Evolutionary conservation across 805 yeast species (phyloP), one percentile per base, ranked within the genome.

Genomic region (Vanderwaltozyma verrucispora): DNA sequence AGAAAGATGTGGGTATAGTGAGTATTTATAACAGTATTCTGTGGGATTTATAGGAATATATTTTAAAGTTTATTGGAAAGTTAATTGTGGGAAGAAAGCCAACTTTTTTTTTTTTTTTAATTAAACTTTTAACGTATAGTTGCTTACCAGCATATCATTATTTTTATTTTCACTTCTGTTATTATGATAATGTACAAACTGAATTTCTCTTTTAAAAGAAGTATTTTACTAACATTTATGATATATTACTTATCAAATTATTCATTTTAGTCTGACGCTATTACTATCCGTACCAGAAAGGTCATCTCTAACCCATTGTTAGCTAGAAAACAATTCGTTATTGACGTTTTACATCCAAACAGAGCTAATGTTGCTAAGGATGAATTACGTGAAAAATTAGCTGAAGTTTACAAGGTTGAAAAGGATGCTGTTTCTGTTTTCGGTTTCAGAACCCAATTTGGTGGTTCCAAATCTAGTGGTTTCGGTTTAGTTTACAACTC

Each of bases 401-500:
- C 94, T 65, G 77, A 77, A 59, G 71, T 76, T 62, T 85, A 85
- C 92, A 83, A 83, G 76, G 73, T 87, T 64, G 94, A 83, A 64
- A 83, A 83, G 76, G 94, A 84, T 60, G 81, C 89, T 62, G 88
- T 85, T 51, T 88, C 97, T 53, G 98, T 89, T 59, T 92, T 92
- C 67, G 97, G 97, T 69, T 85, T 92, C 95, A 84, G 95, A 80
- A 92, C 97, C 63, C 94, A 86, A 73, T 92, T 76, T 72, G 99
- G 99, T 85, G 99, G 99, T 73, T 95, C 96, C 66, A 89, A 85
- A 74, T 85, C 98, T 54, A 81, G 96, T 54, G 99, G 99, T 69
- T 92, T 92, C 74, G 99, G 97, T 73, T 78, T 92, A 68, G 84
- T 92, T 64, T 92, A 92, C 89, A 89, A 86, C 82, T 84, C 95